These are phyloP conservation scores for Trichoderma virens DNA, from an alignment of 495 filamentous ascomycete species.

Conservation along the genomic window DNA sequence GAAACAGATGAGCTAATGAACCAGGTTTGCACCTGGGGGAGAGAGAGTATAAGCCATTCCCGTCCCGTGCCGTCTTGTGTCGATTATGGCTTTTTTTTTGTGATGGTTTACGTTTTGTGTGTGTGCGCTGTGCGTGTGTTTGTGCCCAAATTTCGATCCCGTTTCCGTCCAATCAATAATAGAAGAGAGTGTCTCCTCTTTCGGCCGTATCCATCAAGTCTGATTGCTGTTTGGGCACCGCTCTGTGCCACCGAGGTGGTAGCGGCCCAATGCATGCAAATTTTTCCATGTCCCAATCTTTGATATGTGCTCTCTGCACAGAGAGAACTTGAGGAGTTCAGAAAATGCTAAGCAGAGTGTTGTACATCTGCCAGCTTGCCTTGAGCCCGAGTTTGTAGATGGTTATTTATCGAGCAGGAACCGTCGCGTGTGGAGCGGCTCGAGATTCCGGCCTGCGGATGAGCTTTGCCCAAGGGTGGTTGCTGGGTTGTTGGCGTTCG, in stretches of 20 bases:
- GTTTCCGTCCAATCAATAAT: not conserved
- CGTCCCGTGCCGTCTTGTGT: constrained; percentile 4
- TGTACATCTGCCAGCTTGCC: not conserved
- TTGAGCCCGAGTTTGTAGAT: not conserved
- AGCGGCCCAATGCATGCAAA: not conserved
- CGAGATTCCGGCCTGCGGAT: not conserved
- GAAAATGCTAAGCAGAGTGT: not conserved
- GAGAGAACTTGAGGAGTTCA: not conserved
- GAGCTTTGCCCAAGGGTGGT: constrained; percentile 8
- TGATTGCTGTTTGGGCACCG: not conserved
- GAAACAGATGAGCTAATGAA: not conserved
- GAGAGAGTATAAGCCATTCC: constrained; percentile 6
- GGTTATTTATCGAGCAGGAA: not conserved
- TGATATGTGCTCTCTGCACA: not conserved
- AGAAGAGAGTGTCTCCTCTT: not conserved
- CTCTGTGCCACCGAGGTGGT: too few relatives aligned
- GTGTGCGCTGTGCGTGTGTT: not conserved
- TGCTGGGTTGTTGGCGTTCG: constrained; percentile 8
- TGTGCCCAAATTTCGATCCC: not conserved
- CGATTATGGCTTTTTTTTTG: not conserved
- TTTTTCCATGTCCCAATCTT: not conserved
- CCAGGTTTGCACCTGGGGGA: constrained; percentile 7
- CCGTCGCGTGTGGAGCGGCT: not conserved
- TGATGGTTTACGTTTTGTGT: not conserved
- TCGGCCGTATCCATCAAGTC: not conserved